phyloP scores from a whole-genome alignment of 768 basidiomycete genomes.

The Suillus paluster region DNA sequence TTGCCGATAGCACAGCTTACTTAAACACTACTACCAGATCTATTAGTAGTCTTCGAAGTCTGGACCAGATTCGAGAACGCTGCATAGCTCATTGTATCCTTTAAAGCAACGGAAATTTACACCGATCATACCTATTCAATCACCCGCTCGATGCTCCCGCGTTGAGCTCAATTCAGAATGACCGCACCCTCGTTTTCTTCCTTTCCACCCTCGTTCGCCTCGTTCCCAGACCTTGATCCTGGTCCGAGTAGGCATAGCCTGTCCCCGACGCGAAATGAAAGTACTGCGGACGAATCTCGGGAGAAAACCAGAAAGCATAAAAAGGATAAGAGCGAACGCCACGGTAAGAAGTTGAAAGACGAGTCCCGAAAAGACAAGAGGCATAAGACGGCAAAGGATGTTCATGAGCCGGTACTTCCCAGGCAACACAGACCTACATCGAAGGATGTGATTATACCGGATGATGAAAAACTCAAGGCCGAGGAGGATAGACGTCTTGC shows the following conservation, averaged over 20 bases:
- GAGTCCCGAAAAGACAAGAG: slow-evolving; percentile 33
- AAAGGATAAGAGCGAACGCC: slow-evolving; percentile 26
- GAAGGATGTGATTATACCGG: slow-evolving; percentile 15
- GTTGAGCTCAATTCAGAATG: slow-evolving; percentile 31
- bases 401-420: slow-evolving; percentile 28
- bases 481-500: slow-evolving; percentile 38
- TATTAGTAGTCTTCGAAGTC: not conserved
- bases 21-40: not conserved
- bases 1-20: slow-evolving; percentile 2
- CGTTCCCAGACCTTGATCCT: slow-evolving; percentile 67
- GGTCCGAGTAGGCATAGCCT: slow-evolving; percentile 39
- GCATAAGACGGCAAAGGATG: slow-evolving; percentile 35
- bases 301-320: slow-evolving; percentile 13
- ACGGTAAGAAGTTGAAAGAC: slow-evolving; percentile 23
- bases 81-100: not conserved
- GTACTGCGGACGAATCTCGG: slow-evolving; percentile 18
- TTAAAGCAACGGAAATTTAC: not conserved
- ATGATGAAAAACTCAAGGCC: slow-evolving; percentile 39
- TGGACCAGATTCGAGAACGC: not conserved
- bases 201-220: slow-evolving; percentile 67
- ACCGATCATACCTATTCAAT: not conserved
- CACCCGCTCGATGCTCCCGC: not conserved
- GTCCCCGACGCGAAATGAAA: slow-evolving; percentile 23
- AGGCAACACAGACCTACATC: slow-evolving; percentile 23
- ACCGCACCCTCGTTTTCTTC: slow-evolving; percentile 63